A percentile compares a stretch with the other conserved stretches of the same genome.
Conservation (phyloP, 768 basidiomycete genomes). For the Tylopilus rubrobrunneus region DNA sequence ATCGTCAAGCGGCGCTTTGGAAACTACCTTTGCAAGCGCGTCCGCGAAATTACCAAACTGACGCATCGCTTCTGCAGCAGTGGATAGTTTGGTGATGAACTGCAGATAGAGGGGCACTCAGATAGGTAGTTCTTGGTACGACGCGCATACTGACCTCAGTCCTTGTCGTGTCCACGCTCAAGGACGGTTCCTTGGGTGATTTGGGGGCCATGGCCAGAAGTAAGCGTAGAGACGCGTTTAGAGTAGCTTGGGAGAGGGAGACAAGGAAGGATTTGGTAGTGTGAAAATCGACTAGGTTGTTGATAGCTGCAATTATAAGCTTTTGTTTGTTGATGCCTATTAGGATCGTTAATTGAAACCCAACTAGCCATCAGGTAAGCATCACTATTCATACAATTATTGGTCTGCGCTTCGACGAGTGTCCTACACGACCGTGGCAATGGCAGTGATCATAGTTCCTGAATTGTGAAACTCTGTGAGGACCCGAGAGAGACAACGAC, state of each 20-base stretch:
- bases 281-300: conserved; percentile 38
- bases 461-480: conserved; percentile 2
- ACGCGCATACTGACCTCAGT: conserved; percentile 27
- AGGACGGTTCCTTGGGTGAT: conserved; percentile 19
- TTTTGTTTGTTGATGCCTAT: conserved; percentile 38
- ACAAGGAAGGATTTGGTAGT: conserved; percentile 39
- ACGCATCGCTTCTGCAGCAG: conserved; percentile 61
- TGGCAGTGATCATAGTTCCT: conserved; percentile 7
- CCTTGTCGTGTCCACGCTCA: conserved; percentile 27
- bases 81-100: conserved; percentile 53
- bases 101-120: conserved; percentile 29
- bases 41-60: conserved; percentile 60
- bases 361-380: conserved; percentile 35
- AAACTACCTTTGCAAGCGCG: conserved; percentile 49
- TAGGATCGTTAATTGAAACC: conserved; percentile 37
- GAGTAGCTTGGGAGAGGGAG: conserved; percentile 20
- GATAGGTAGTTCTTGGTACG: conserved; percentile 11
- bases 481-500: background rate
- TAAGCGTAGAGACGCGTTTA: conserved; percentile 25
- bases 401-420: conserved; percentile 3
- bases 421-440: conserved; percentile 10
- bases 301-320: conserved; percentile 38
- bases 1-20: conserved; percentile 34
- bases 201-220: conserved; percentile 25
- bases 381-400: conserved; percentile 19